Evolutionary conservation across 768 basidiomycete genomes (phyloP).

Genomic region (Termitomyces sp.): DNA sequence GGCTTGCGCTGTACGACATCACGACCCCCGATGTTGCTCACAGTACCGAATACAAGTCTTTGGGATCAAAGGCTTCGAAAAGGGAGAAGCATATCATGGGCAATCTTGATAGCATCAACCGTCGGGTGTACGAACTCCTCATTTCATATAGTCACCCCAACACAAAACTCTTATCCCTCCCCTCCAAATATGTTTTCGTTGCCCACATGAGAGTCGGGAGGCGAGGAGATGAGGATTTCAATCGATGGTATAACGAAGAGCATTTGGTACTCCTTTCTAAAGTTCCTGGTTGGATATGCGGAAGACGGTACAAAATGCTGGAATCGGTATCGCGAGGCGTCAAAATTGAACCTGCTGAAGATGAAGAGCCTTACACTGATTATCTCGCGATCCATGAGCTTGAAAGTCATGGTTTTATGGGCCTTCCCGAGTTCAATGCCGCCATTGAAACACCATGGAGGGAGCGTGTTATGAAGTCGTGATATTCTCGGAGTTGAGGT

Average conservation of each 20-base stretch:
- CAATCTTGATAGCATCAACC: slow-evolving; percentile 17
- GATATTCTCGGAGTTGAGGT: slow-evolving; percentile 1
- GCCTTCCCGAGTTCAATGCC: slow-evolving; percentile 9
- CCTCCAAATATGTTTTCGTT: slow-evolving; percentile 15
- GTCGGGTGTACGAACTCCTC: slow-evolving; percentile 18
- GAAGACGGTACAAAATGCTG: slow-evolving; percentile 19
- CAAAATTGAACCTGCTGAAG: slow-evolving; percentile 2
- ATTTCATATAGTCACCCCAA: slow-evolving; percentile 9
- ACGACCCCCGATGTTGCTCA: slow-evolving; percentile 15
- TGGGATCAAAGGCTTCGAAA: slow-evolving; percentile 16
- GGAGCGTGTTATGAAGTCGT: slow-evolving; percentile 4
- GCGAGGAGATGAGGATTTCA: slow-evolving; percentile 22
- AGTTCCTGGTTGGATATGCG: slow-evolving; percentile 22
- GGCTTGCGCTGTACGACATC: slow-evolving; percentile 25
- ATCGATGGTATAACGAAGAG: slow-evolving; percentile 25
- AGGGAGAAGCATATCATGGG: slow-evolving; percentile 19
- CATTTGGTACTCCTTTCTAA: slow-evolving; percentile 20
- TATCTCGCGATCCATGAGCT: slow-evolving; percentile 11
- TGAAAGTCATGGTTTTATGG: slow-evolving; percentile 7
- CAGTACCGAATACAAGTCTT: slow-evolving; percentile 16
- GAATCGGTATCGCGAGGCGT: slow-evolving; percentile 7
- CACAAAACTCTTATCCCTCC: slow-evolving; percentile 10
- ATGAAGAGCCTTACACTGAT: slow-evolving; percentile 5
- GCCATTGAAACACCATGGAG: slow-evolving; percentile 9
- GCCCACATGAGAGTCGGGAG: slow-evolving; percentile 10